Conservation (phyloP, 2,329 filamentous ascomycete species). For the Lecanoromycetidae sp. region DNA sequence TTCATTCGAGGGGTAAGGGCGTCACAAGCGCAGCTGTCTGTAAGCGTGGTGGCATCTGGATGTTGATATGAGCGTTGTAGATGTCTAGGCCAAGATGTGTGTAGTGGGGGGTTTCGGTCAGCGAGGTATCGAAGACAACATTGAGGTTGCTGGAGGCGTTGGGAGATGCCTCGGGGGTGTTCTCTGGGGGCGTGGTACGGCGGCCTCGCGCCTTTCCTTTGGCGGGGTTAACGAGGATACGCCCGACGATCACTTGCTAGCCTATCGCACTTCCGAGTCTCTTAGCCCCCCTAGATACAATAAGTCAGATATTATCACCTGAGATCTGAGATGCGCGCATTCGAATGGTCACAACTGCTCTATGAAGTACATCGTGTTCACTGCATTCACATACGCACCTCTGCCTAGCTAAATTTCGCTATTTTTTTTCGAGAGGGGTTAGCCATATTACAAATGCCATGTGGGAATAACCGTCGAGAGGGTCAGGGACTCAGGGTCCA, state of each 20-base stretch:
- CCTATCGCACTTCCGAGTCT: too few species aligned
- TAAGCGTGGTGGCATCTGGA: conserved; percentile 1
- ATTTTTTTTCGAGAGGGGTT: neutral
- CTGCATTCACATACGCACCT: neutral
- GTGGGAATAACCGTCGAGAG: neutral
- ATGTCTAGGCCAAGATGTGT: neutral
- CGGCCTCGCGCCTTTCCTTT: too few species aligned
- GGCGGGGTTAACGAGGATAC: too few species aligned
- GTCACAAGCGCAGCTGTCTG: neutral
- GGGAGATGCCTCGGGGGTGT: neutral
- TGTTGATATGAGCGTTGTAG: neutral
- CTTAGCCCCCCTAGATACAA: too few species aligned
- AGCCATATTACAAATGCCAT: neutral
- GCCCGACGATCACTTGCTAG: too few species aligned
- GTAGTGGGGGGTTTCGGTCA: neutral
- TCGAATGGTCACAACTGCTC: too few species aligned
- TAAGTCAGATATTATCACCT: too few species aligned
- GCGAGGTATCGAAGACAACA: neutral
- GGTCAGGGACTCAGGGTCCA: too few species aligned
- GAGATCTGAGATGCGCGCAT: too few species aligned
- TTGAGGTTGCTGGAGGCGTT: neutral
- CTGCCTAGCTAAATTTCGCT: neutral
- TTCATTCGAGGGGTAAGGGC: conserved; percentile 1
- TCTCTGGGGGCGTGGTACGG: neutral
- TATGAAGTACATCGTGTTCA: too few species aligned